Conservation (phyloP, 2,329 filamentous ascomycete species). For the Fusarium acutatum region DNA sequence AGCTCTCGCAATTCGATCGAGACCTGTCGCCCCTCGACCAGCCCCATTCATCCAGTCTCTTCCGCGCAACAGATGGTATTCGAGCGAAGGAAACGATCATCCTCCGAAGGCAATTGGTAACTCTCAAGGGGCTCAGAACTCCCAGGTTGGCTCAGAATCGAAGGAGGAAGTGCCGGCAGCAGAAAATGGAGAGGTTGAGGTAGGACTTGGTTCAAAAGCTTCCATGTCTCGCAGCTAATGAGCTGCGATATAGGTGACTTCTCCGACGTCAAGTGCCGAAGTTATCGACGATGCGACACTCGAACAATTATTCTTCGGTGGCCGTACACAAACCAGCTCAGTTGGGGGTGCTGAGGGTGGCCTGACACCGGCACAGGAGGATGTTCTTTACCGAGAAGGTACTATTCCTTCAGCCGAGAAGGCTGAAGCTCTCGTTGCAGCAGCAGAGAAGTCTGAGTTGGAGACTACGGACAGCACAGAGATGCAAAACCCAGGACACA, state of each 20-base stretch:
- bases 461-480: constrained; percentile 22
- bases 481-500: constrained; percentile 66
- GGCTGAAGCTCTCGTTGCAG: constrained; percentile 45
- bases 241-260: constrained; percentile 21
- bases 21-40: constrained; percentile 38
- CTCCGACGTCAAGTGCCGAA: constrained; percentile 15
- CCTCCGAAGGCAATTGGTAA: constrained; percentile 36
- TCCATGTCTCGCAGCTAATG: constrained; percentile 23
- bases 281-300: constrained; percentile 49
- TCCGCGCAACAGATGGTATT: constrained; percentile 41
- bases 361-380: constrained; percentile 54
- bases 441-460: constrained; percentile 30
- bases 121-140: constrained; percentile 13
- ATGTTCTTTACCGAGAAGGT: constrained; percentile 54
- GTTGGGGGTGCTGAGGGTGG: constrained; percentile 47
- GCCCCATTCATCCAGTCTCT: constrained; percentile 35
- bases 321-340: constrained; percentile 43
- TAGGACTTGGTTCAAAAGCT: constrained; percentile 32
- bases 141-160: constrained; percentile 4
- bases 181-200: constrained; percentile 25
- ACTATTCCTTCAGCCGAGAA: constrained; percentile 49
- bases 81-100: constrained; percentile 45
- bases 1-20: constrained; percentile 44
- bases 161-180: not conserved
- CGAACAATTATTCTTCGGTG: constrained; percentile 50